Percentiles rank a stretch among this genome's conserved stretches.
These are phyloP conservation scores for Epithele typhae DNA, from an alignment of 768 basidiomycete genomes.

Conservation along the genomic window DNA sequence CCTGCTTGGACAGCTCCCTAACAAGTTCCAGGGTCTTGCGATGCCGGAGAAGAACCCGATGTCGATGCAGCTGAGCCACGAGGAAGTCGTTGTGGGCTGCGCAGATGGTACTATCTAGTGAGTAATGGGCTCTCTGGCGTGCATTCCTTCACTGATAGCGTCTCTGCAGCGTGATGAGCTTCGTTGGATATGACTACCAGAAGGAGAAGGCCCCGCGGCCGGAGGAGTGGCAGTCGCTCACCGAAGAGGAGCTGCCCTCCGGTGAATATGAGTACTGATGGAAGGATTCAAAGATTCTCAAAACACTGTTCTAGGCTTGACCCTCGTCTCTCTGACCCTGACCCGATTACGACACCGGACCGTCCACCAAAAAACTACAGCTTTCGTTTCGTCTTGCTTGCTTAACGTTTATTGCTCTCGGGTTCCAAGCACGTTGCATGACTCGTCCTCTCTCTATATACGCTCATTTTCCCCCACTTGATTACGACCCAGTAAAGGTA, in stretches of 20 bases:
- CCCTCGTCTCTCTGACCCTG: too few relatives aligned
- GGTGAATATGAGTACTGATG: conserved; percentile 4
- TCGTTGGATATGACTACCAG: conserved; percentile 54
- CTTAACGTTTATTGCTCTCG: too few relatives aligned
- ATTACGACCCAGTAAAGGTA: too few relatives aligned
- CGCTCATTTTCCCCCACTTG: too few relatives aligned
- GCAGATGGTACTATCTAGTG: conserved; percentile 91
- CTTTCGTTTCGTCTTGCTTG: too few relatives aligned
- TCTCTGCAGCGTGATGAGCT: conserved; percentile 49
- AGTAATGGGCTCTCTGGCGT: conserved; percentile 27
- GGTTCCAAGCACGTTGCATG: too few relatives aligned
- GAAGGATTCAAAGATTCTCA: neutral
- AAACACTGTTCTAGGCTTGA: neutral
- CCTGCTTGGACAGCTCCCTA: conserved; percentile 55
- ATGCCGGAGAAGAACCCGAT: conserved; percentile 92
- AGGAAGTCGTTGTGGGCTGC: conserved; percentile 88
- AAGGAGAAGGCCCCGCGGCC: conserved; percentile 31
- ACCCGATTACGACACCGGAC: too few relatives aligned
- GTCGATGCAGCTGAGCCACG: conserved; percentile 89
- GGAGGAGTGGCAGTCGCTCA: conserved; percentile 2
- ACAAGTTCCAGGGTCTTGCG: conserved; percentile 72
- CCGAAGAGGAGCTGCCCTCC: conserved; percentile 4
- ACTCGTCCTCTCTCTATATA: too few relatives aligned
- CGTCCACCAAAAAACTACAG: too few relatives aligned
- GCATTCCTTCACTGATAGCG: neutral